Evolutionary conservation across 805 yeast genomes (phyloP), one percentile per base, ranked within the genome.

Genomic region (Starmerella vaccinii): DNA sequence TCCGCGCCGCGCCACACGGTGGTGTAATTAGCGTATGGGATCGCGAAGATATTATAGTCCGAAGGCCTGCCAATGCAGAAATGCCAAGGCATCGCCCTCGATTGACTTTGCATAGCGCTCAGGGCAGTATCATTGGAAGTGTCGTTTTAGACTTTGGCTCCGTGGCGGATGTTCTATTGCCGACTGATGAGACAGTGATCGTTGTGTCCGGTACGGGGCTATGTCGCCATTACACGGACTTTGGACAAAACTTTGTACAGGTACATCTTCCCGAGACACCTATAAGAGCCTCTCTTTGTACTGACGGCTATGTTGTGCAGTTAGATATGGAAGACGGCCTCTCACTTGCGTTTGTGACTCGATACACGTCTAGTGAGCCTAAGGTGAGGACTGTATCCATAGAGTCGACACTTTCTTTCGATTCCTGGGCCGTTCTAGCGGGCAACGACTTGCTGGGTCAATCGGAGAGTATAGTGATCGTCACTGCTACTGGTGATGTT

Each of bases 211-310:
- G 69, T 29, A 67, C 69, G 46, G 82, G 82, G 6, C 69, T 66
- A 26, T 75, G 73, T 22, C 68, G 94, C 24, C 67, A 72, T 24
- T 84, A 83, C 64, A 65, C 71, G 38, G 88, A 84, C 59, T 78
- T 82, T 55, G 76, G 76, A 19, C 84, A 85, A 3, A 80, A 76
- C 41, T 85, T 84, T 62, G 71, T 71, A 44, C 62, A 58, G 23
- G 9, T 54, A 18, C 41, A 49, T 8, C 32, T 53, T 2, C 42
- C 47, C 2, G 37, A 43, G 5, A 29, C 43, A 3, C 37, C 40
- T 15, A 1, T 27, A 8, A n/a, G 18, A 3, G 43, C 22, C 21
- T 9, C 18, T 2, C 19, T 8, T 1, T n/a, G 18, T 16, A 32
- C 18, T 9, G 43, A 8, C 5, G 47, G 43, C 16, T 48, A 48